phyloP scores from a whole-genome alignment of 192 early-diverging fungal species.

The Coemansia sp. region DNA sequence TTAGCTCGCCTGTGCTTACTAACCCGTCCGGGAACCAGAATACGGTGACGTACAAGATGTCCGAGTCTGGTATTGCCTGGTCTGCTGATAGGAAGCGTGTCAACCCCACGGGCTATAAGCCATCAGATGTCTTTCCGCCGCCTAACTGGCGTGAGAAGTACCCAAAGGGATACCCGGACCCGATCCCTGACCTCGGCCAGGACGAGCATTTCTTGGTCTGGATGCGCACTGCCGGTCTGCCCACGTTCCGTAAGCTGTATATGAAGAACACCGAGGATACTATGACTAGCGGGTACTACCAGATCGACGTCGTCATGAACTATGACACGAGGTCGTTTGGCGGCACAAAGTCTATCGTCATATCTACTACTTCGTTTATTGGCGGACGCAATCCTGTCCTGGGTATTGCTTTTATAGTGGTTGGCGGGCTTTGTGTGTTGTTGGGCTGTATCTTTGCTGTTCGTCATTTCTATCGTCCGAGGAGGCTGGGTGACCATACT shows the following conservation, averaged over 20 bases:
- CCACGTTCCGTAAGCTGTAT: slow-evolving; percentile 95
- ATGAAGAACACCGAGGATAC: slow-evolving; percentile 67
- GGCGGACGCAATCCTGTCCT: slow-evolving; percentile 98
- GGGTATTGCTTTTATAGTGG: slow-evolving; percentile 90
- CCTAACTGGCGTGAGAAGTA: slow-evolving; percentile 79
- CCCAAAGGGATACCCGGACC: slow-evolving; percentile 45
- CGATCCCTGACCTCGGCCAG: slow-evolving; percentile 60
- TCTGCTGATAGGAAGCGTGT: slow-evolving; percentile 75
- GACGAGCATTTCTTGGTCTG: slow-evolving; percentile 94
- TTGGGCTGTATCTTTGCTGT: slow-evolving; percentile 86
- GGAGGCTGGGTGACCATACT: slow-evolving; percentile 95
- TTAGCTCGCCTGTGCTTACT: slow-evolving; percentile 59
- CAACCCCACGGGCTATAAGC: slow-evolving; percentile 57
- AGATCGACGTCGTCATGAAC: slow-evolving; percentile 73
- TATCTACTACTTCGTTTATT: slow-evolving; percentile 91
- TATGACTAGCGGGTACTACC: slow-evolving; percentile 70
- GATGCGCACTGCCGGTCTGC: slow-evolving; percentile 96
- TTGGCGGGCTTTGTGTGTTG: slow-evolving; percentile 87
- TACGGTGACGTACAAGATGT: slow-evolving; percentile 59
- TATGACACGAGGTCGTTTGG: slow-evolving; percentile 85
- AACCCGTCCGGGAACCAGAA: slow-evolving; percentile 49
- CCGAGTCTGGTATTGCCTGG: slow-evolving; percentile 83
- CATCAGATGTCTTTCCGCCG: slow-evolving; percentile 72
- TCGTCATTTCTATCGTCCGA: slow-evolving; percentile 91
- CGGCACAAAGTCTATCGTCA: slow-evolving; percentile 93